Base-by-base conservation (phyloP, 2,329 filamentous ascomycete genomes). In the Clarireedia homoeocarpa region DNA sequence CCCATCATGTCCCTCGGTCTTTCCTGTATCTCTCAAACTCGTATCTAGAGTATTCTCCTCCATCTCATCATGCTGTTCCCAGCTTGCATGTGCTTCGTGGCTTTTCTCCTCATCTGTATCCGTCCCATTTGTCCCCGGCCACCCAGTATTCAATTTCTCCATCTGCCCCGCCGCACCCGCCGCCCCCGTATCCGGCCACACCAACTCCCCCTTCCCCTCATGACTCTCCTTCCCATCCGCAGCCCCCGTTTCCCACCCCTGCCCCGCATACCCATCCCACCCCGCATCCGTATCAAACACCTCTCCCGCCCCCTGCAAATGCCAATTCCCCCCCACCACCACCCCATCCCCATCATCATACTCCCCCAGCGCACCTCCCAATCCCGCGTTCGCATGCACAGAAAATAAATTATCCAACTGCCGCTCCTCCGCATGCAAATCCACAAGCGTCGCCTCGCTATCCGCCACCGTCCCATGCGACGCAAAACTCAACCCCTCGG, bases 401-500 rank as follows among this genome's bases (percentile, higher is more conserved):
- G 44, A 10, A 24, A 46, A 46, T 10, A 46, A 26, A 26, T 46
- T 26, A 26, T 46, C 44, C 9, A 46, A 15, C n/a, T 45, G n/a
- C 23, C 12, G 44, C 24, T 24, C 20, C 24, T 24, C 20, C 9
- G 38, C n/a, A 27, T 40, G 47, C 40, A 51, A 26, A 12, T 51
- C 49, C 14, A 55, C 47, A 5, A 55, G 38, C 15, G 47, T 55
- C n/a, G 46, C 39, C 34, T 55, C 53, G 30, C 62, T 67, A 44
- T 70, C 68, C 6, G 66, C 61, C 20, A 68, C 69, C 17, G 62
- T 62, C 38, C 68, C 66, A 44, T 55, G 47, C 0, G 72, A 71
- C 51, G 71, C 66, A 62, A 74, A 76, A 59, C 69, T 68, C 5
- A 75, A 59, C 38, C 71, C 63, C 20, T 67, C 63, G 6, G 48